A percentile compares a stretch with the other conserved stretches of the same genome.
phyloP scores from a whole-genome alignment of 257 asterid species.

The Leonotis leonurus region DNA sequence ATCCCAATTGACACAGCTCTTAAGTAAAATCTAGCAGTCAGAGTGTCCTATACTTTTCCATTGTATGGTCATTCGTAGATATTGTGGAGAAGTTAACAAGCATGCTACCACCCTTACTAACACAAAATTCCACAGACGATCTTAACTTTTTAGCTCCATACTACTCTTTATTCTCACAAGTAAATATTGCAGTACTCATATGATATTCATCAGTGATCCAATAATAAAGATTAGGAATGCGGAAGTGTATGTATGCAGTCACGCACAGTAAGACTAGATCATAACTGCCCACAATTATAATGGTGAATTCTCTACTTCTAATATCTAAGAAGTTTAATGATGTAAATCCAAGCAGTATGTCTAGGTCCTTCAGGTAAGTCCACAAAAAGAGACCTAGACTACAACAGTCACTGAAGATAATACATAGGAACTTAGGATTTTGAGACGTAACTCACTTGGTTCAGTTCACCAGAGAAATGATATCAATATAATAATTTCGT shows the following conservation, averaged over 20 bases:
- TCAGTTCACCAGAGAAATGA: not conserved
- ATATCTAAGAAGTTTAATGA: not conserved
- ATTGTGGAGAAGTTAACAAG: not conserved
- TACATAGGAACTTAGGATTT: not conserved
- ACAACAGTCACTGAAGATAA: not conserved
- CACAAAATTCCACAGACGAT: not conserved
- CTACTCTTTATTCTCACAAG: not conserved
- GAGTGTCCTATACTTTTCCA: not conserved
- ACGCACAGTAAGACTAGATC: not conserved
- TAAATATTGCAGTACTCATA: not conserved
- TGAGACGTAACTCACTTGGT: not conserved
- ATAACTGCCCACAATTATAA: not conserved
- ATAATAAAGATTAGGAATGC: constrained; percentile 7
- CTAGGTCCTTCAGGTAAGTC: not conserved
- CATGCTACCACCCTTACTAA: not conserved
- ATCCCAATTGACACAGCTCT: not conserved
- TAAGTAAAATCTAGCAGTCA: not conserved
- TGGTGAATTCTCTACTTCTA: not conserved
- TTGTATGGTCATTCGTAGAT: not conserved
- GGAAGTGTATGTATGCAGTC: not conserved
- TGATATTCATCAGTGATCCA: not conserved
- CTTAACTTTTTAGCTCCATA: not conserved
- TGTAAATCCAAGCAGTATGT: not conserved
- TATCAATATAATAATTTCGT: not conserved
- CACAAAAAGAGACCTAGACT: not conserved